Conservation (phyloP, 2,329 filamentous ascomycete genomes). For the Beauveria sp. region DNA sequence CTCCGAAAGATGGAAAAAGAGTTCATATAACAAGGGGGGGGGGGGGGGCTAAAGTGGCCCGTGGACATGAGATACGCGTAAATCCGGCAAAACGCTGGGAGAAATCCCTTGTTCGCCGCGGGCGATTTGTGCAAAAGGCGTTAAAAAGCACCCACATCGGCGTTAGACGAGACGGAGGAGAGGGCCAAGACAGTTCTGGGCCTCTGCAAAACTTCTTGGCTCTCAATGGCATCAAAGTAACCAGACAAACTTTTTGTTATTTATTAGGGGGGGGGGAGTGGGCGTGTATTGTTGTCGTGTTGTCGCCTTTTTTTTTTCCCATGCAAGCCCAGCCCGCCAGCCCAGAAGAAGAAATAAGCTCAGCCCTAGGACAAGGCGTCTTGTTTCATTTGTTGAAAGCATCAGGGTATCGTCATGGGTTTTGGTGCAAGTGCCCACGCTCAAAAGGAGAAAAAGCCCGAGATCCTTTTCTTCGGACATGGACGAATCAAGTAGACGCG, state of each 20-base stretch:
- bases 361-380: slow-evolving; percentile 3
- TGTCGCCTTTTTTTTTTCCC: background rate
- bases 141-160: too few species aligned
- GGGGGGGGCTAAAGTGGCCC: background rate
- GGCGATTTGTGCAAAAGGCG: too few species aligned
- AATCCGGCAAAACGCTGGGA: background rate
- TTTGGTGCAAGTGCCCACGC: background rate
- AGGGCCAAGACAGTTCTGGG: too few species aligned
- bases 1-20: too few species aligned
- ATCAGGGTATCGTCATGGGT: background rate
- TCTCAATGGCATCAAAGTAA: too few species aligned
- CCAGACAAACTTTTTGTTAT: too few species aligned
- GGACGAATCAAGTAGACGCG: background rate
- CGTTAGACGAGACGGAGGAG: too few species aligned
- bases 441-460: background rate
- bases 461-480: background rate
- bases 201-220: too few species aligned
- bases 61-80: background rate
- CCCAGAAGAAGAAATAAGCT: slow-evolving; percentile 3
- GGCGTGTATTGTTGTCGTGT: background rate
- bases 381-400: background rate
- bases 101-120: too few species aligned
- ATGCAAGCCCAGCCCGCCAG: background rate
- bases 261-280: too few species aligned
- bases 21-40: background rate